Evolutionary conservation across 2,329 filamentous ascomycete genomes (phyloP).

Genomic region (Cyphellophora attinorum): DNA sequence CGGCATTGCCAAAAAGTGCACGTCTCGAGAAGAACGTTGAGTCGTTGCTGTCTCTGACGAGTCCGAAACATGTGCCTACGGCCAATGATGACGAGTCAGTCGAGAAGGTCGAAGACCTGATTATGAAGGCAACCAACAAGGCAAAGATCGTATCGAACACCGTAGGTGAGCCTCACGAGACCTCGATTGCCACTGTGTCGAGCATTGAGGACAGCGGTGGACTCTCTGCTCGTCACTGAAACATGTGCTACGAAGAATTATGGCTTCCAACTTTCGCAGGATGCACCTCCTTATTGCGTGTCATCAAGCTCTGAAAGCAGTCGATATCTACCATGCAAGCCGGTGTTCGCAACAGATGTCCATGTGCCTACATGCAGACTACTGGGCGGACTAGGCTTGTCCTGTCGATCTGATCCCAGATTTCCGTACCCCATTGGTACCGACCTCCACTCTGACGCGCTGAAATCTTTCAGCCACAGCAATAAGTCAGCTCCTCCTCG

Average conservation of each 20-base stretch:
- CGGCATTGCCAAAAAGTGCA: slow-evolving; percentile 41
- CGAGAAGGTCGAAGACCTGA: slow-evolving; percentile 78
- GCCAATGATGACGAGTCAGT: slow-evolving; percentile 83
- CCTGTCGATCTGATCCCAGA: too few relatives aligned
- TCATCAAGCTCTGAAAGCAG: too few relatives aligned
- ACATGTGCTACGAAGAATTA: too few relatives aligned
- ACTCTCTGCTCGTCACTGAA: slow-evolving; percentile 32
- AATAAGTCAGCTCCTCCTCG: background rate
- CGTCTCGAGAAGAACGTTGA: slow-evolving; percentile 69
- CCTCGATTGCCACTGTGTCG: slow-evolving; percentile 7
- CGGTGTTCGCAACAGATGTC: too few relatives aligned
- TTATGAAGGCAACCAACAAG: slow-evolving; percentile 76
- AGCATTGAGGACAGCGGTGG: slow-evolving; percentile 20
- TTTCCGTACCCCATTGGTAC: too few relatives aligned
- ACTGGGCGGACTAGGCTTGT: too few relatives aligned
- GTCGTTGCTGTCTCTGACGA: slow-evolving; percentile 65
- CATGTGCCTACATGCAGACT: too few relatives aligned
- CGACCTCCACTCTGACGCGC: too few relatives aligned
- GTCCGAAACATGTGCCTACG: slow-evolving; percentile 66
- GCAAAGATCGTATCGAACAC: slow-evolving; percentile 65
- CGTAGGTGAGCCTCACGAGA: slow-evolving; percentile 4
- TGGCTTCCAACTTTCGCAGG: too few relatives aligned
- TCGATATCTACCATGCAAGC: too few relatives aligned
- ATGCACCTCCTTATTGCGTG: too few relatives aligned
- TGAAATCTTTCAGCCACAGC: slow-evolving; percentile 3